Evolutionary conservation across 495 filamentous ascomycete genomes (phyloP), one percentile per base, ranked within the genome.

Genomic region (Penicillium bialowiezense): DNA sequence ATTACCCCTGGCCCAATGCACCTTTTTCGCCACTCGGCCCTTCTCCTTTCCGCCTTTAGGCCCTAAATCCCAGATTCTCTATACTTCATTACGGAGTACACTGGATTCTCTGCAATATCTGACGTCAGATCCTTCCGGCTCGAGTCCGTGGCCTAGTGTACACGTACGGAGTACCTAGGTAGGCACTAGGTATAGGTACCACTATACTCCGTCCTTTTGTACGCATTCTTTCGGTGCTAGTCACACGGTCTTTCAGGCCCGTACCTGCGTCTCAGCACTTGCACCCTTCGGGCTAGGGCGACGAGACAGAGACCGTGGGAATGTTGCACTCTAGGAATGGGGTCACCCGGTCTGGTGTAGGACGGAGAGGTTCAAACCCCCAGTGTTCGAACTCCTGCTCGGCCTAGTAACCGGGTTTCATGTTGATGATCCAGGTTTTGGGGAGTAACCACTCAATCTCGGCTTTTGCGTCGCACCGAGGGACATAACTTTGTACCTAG

Each of bases 261-360:
- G 55, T 58, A 58, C 55, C 55, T 58, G 55, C 55, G 49, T 58
- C 50, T 42, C 36, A 31, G 28, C 21, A 31, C 19, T 39, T 39
- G 37, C 10, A 33, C 26, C 12, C 6, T 32, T 43, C 10, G 19
- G 23, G n/a, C 41, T 42, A 52, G 38, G 51, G 50, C 59, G 56
- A 62, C 56, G 59, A 62, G 59, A 59, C 59, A 45, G 59, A 50
- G 23, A 14, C 28, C 23, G 12, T 44, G 17, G 42, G 42, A 45
- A 45, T 45, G 43, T 45, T 34, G 19, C n/a, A 14, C 8, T 31
- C 15, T 10, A n/a, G n/a, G n/a, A 41, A 28, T 23, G 28, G 10
- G 29, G n/a, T n/a, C n/a, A n/a, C n/a, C n/a, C n/a, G n/a, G n/a
- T n/a, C n/a, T n/a, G n/a, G n/a, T n/a, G n/a, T n/a, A n/a, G n/a